These are phyloP conservation scores for Pseudogymnoascus sp. DNA, from an alignment of 2,329 filamentous ascomycete genomes.

Conservation along the genomic window DNA sequence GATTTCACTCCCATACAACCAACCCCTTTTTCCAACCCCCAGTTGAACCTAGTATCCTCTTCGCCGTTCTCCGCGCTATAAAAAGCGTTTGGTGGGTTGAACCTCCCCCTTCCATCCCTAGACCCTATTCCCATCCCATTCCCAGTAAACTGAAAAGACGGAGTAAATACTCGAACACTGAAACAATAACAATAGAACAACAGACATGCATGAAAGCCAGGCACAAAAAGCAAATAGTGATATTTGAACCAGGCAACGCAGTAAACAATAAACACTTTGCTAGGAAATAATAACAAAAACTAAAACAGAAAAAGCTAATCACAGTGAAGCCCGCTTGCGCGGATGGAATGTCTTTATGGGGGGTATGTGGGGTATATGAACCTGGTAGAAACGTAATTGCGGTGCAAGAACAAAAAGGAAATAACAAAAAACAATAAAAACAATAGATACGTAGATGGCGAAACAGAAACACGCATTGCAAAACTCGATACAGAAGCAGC, in stretches of 20 bases:
- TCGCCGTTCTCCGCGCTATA: neutral
- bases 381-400: neutral
- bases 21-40: neutral
- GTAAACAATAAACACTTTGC: neutral
- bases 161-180: neutral
- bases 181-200: neutral
- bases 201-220: neutral
- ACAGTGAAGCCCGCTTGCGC: constrained; percentile 4
- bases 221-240: neutral
- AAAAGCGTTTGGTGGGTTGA: neutral
- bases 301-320: neutral
- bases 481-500: neutral
- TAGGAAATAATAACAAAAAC: neutral
- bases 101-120: neutral
- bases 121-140: neutral
- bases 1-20: neutral
- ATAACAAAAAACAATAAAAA: neutral
- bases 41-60: neutral
- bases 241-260: neutral
- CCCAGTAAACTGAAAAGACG: neutral
- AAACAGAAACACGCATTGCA: neutral
- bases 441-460: neutral
- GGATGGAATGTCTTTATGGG: constrained; percentile 5
- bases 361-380: neutral
- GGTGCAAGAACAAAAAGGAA: neutral